Evolutionary conservation across 2,329 filamentous ascomycete species (phyloP).

Genomic region (Leptographium lundbergii): DNA sequence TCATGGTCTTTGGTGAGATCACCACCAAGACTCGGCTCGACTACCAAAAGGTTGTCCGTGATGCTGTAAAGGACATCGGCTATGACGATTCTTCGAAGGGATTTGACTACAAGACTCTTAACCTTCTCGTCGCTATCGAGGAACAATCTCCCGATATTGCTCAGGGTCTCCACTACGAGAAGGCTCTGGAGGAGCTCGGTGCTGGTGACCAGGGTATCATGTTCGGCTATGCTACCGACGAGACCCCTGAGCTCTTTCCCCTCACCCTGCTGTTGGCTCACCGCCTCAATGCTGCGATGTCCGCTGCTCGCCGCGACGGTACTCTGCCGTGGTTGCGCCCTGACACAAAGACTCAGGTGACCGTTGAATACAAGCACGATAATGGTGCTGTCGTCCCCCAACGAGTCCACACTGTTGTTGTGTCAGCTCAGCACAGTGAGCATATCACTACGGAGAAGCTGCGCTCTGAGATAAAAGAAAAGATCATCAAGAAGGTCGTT

Average conservation of each 20-base stretch:
- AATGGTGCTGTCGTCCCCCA: constrained; percentile 83
- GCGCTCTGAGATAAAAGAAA: constrained; percentile 88
- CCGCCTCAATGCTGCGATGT: constrained; percentile 95
- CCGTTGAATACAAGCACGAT: constrained; percentile 96
- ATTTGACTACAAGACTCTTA: constrained; percentile 99
- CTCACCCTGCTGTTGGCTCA: constrained; percentile 89
- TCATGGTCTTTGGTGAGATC: constrained; percentile 99
- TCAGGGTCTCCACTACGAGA: constrained; percentile 95
- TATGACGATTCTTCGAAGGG: constrained; percentile 96
- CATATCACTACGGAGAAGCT: constrained; percentile 84
- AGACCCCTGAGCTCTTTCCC: constrained; percentile 94
- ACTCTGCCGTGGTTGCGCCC: constrained; percentile 87
- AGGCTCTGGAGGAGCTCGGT: constrained; percentile 93
- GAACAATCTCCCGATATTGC: constrained; percentile 98
- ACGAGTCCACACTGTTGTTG: constrained; percentile 91
- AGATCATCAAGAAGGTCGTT: constrained; percentile 94
- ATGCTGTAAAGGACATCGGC: constrained; percentile 94
- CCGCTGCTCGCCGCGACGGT: constrained; percentile 74
- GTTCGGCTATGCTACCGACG: constrained; percentile 99
- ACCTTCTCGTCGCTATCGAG: constrained; percentile 97
- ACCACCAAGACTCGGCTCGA: constrained; percentile 91
- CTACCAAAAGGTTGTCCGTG: constrained; percentile 96
- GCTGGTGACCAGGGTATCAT: constrained; percentile 99
- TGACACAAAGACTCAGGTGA: constrained; percentile 99
- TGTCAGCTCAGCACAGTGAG: constrained; percentile 87